These are phyloP conservation scores for Colletotrichum camelliae DNA, from an alignment of 2,329 filamentous ascomycete species.

Conservation along the genomic window DNA sequence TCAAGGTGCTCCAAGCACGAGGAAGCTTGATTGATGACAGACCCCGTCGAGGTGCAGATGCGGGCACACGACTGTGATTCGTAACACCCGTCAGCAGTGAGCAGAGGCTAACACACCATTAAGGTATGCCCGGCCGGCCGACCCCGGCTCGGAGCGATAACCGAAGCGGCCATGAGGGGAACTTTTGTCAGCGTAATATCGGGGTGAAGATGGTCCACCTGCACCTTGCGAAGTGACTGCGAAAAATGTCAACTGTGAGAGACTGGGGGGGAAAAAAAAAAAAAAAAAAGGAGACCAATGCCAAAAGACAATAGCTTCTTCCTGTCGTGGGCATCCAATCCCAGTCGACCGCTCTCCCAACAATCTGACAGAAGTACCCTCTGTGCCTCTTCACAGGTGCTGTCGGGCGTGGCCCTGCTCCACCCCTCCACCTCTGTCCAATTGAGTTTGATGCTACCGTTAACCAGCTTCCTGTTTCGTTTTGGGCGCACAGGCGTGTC, in stretches of 20 bases:
- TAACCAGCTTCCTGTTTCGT: slow-evolving; percentile 20
- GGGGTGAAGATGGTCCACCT: slow-evolving; percentile 5
- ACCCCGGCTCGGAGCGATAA: background rate
- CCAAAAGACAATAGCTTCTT: background rate
- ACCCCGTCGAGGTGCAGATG: background rate
- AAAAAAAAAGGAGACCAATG: background rate
- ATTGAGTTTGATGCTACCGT: background rate
- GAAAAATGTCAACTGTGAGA: background rate
- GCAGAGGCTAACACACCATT: background rate
- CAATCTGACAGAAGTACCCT: background rate
- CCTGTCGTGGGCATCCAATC: background rate
- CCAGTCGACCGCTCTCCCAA: background rate
- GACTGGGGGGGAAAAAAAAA: background rate
- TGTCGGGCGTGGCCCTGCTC: background rate
- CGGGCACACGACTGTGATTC: slow-evolving; percentile 1
- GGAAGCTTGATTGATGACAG: slow-evolving; percentile 9
- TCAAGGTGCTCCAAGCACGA: background rate
- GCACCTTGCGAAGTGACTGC: background rate
- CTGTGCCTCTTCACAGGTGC: background rate
- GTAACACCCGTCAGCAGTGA: background rate
- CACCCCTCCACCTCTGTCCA: background rate
- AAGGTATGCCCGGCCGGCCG: background rate
- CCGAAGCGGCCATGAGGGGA: background rate
- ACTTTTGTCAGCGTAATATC: slow-evolving; percentile 20
- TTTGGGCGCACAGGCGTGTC: slow-evolving; percentile 1